Percentiles rank a stretch among this genome's conserved stretches.
These are phyloP conservation scores for Prunus yedoensis DNA, from an alignment of 331 rosid genomes.

Conservation along the genomic window DNA sequence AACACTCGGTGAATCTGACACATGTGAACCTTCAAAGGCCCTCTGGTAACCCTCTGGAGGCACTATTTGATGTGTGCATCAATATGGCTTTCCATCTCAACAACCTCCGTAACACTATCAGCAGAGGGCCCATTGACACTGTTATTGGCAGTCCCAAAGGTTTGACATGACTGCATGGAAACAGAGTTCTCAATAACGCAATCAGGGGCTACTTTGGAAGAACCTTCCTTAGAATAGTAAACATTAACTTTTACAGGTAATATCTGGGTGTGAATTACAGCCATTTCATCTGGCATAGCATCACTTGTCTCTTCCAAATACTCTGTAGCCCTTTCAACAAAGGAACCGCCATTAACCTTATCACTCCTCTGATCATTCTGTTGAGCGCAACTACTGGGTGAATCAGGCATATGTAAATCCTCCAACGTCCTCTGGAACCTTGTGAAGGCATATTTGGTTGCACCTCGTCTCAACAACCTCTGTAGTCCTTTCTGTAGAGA, in stretches of 20 bases:
- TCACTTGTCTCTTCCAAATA: slow-evolving; percentile 22
- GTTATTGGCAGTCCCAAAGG: slow-evolving; percentile 28
- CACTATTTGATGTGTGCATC: slow-evolving; percentile 30
- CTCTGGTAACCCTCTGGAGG: slow-evolving; percentile 36
- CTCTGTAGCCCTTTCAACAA: slow-evolving; percentile 15
- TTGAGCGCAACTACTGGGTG: slow-evolving; percentile 28
- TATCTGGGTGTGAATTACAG: slow-evolving; percentile 24
- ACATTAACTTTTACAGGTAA: slow-evolving; percentile 33
- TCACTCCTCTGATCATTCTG: slow-evolving; percentile 38
- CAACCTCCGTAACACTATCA: slow-evolving; percentile 36
- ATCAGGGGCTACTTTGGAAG: slow-evolving; percentile 25
- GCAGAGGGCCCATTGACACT: slow-evolving; percentile 15
- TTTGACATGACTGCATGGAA: slow-evolving; percentile 44
- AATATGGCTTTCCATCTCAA: slow-evolving; percentile 33
- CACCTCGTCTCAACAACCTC: slow-evolving; percentile 38
- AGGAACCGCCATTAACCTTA: slow-evolving; percentile 15
- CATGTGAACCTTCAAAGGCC: slow-evolving; percentile 33
- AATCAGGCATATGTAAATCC: slow-evolving; percentile 40
- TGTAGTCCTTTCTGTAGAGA: slow-evolving; percentile 35
- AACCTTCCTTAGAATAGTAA: slow-evolving; percentile 38
- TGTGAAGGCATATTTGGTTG: slow-evolving; percentile 38
- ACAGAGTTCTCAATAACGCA: slow-evolving; percentile 31
- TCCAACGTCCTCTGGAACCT: slow-evolving; percentile 31
- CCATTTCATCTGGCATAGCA: slow-evolving; percentile 21
- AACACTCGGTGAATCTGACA: slow-evolving; percentile 39